Evolutionary conservation across 2,329 filamentous ascomycete species (phyloP).

Genomic region (Metarhizium brunneum): DNA sequence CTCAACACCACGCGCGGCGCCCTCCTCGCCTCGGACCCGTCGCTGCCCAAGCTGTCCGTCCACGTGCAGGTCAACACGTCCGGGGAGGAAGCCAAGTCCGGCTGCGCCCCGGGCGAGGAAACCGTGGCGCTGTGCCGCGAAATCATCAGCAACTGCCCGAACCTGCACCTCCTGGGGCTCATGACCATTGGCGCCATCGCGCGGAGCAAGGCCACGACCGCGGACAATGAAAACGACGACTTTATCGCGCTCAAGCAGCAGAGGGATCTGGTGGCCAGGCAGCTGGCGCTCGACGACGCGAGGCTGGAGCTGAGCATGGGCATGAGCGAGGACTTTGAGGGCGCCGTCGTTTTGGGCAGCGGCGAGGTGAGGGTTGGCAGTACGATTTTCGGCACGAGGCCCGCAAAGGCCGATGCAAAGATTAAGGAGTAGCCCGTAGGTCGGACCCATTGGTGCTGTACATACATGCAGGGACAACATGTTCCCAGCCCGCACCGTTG

Average conservation of each 20-base stretch:
- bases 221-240: slow-evolving; percentile 84
- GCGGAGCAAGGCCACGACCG: slow-evolving; percentile 61
- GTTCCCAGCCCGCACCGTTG: no score
- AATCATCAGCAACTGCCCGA: slow-evolving; percentile 61
- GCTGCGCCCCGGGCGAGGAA: slow-evolving; percentile 58
- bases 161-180: slow-evolving; percentile 66
- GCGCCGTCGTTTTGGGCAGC: slow-evolving; percentile 74
- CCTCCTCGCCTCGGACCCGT: slow-evolving; percentile 32
- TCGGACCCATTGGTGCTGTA: no score
- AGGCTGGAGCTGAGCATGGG: slow-evolving; percentile 90
- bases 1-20: slow-evolving; percentile 68
- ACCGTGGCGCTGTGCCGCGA: slow-evolving; percentile 57
- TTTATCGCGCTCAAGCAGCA: slow-evolving; percentile 62
- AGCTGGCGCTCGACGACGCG: slow-evolving; percentile 34
- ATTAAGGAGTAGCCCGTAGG: slow-evolving; percentile 36
- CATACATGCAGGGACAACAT: no score
- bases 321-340: slow-evolving; percentile 96
- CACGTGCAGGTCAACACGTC: slow-evolving; percentile 96
- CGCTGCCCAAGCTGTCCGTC: slow-evolving; percentile 48
- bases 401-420: slow-evolving; percentile 69
- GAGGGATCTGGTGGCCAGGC: slow-evolving; percentile 58
- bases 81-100: slow-evolving; percentile 77
- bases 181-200: slow-evolving; percentile 99
- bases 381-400: slow-evolving; percentile 83
- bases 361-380: slow-evolving; percentile 86